These are phyloP conservation scores for Davidsoniella eucalypti DNA, from an alignment of 2,329 filamentous ascomycete species.

Conservation along the genomic window DNA sequence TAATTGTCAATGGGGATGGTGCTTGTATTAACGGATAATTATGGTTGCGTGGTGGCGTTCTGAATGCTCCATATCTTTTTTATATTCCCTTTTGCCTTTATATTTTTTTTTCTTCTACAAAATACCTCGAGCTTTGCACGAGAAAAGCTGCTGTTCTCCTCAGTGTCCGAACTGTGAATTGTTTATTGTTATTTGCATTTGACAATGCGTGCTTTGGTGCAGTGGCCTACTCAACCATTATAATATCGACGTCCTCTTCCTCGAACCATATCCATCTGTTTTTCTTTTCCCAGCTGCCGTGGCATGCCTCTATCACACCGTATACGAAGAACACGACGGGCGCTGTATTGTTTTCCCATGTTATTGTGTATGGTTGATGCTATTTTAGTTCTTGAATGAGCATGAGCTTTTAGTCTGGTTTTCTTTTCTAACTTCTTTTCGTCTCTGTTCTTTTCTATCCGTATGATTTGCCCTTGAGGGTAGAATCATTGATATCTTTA, in stretches of 20 bases:
- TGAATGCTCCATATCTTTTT: conserved; percentile 9
- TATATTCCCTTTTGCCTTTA: conserved; percentile 5
- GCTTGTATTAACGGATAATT: conserved; percentile 8
- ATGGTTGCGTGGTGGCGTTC: conserved; percentile 10
- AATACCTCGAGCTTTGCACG: conserved; percentile 6
- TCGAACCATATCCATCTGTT: too few relatives aligned
- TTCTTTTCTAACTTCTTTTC: background rate
- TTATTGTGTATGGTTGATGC: background rate
- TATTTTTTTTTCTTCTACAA: conserved; percentile 6
- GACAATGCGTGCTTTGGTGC: too few relatives aligned
- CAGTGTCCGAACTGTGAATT: too few relatives aligned
- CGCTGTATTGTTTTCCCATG: background rate
- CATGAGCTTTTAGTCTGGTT: too few relatives aligned
- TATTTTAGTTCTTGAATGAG: background rate
- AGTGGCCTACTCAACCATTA: too few relatives aligned
- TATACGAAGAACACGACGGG: too few relatives aligned
- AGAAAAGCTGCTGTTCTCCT: too few relatives aligned
- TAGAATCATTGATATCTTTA: too few relatives aligned
- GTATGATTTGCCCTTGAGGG: background rate
- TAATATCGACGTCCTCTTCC: too few relatives aligned
- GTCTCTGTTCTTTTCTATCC: background rate
- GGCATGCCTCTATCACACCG: background rate
- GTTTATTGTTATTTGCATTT: too few relatives aligned
- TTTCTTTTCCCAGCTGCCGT: background rate
- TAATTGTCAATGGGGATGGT: background rate